phyloP scores from a whole-genome alignment of 2,329 filamentous ascomycete genomes.

The Didymella glomerata region DNA sequence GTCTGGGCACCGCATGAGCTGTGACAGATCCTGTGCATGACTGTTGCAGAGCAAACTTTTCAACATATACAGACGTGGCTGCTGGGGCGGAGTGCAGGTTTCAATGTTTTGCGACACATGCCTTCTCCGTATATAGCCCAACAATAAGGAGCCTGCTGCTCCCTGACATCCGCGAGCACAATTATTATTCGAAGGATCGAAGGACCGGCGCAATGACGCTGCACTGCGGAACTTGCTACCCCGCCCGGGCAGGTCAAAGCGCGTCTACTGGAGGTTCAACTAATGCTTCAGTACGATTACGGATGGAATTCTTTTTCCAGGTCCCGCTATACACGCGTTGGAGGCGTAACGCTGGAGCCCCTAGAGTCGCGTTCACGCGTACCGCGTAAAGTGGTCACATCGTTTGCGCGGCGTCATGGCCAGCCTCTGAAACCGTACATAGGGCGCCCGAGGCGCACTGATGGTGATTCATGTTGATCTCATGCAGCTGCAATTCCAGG shows the following conservation, averaged over 20 bases:
- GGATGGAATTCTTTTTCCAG: constrained; percentile 20
- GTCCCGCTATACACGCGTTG: constrained; percentile 19
- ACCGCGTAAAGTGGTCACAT: constrained; percentile 19
- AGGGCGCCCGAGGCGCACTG: constrained; percentile 18
- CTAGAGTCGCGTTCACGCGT: constrained; percentile 16
- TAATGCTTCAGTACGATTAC: constrained; percentile 33
- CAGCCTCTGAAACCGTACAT: constrained; percentile 18
- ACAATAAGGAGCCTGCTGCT: constrained; percentile 19
- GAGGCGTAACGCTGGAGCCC: constrained; percentile 10
- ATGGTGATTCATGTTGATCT: constrained; percentile 24
- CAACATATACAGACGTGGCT: constrained; percentile 33
- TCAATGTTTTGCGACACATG: constrained; percentile 37
- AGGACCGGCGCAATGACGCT: constrained; percentile 34
- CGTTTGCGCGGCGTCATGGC: constrained; percentile 14
- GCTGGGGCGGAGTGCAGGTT: constrained; percentile 37
- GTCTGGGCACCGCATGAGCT: constrained; percentile 21
- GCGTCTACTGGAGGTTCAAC: constrained; percentile 26
- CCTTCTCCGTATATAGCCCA: constrained; percentile 20
- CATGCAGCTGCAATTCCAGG: constrained; percentile 19
- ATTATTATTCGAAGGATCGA: constrained; percentile 30
- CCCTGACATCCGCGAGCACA: constrained; percentile 26
- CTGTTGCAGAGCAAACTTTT: constrained; percentile 43
- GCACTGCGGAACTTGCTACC: constrained; percentile 28
- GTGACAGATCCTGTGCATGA: constrained; percentile 38
- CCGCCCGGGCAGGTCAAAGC: constrained; percentile 33